Evolutionary conservation across 495 filamentous ascomycete genomes (phyloP).

Genomic region (Xylaria intraflava): DNA sequence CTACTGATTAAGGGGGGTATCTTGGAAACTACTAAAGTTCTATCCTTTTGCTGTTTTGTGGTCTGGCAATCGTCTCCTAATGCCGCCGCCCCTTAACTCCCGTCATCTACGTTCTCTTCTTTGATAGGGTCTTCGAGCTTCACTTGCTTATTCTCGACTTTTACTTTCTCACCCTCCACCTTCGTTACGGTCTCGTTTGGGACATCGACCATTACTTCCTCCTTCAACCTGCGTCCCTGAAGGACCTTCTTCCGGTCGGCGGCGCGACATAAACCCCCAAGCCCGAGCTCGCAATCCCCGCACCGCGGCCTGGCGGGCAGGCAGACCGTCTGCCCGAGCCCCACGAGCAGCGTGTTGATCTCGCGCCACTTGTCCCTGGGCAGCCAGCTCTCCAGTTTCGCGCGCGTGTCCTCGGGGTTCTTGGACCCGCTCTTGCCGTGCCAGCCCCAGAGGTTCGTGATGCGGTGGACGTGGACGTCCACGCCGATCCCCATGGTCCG

Average conservation of each 20-base stretch:
- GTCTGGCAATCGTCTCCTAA: not conserved
- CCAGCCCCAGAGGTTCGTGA: slow-evolving; percentile 97
- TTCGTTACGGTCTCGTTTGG: slow-evolving; percentile 15
- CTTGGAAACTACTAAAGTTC: too few relatives aligned
- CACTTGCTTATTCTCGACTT: slow-evolving; percentile 28
- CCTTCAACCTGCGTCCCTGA: slow-evolving; percentile 34
- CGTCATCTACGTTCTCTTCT: not conserved
- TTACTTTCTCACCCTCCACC: slow-evolving; percentile 17
- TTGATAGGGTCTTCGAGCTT: slow-evolving; percentile 20
- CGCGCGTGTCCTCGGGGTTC: slow-evolving; percentile 78
- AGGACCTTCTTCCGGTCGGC: slow-evolving; percentile 54
- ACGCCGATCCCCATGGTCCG: slow-evolving; percentile 57
- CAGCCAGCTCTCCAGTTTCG: slow-evolving; percentile 73
- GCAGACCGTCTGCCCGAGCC: slow-evolving; percentile 82
- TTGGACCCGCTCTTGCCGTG: slow-evolving; percentile 54
- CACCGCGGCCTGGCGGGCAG: slow-evolving; percentile 72
- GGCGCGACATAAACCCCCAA: slow-evolving; percentile 67
- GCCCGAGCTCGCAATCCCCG: slow-evolving; percentile 72
- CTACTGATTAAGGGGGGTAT: too few relatives aligned
- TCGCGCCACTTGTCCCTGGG: slow-evolving; percentile 86
- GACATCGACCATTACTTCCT: slow-evolving; percentile 17
- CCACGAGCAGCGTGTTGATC: slow-evolving; percentile 88
- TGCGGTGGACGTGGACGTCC: slow-evolving; percentile 71
- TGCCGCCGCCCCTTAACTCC: not conserved
- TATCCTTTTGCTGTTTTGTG: too few relatives aligned